Conservation (phyloP, 129 eudicot genomes). For the Artemisia annua region DNA sequence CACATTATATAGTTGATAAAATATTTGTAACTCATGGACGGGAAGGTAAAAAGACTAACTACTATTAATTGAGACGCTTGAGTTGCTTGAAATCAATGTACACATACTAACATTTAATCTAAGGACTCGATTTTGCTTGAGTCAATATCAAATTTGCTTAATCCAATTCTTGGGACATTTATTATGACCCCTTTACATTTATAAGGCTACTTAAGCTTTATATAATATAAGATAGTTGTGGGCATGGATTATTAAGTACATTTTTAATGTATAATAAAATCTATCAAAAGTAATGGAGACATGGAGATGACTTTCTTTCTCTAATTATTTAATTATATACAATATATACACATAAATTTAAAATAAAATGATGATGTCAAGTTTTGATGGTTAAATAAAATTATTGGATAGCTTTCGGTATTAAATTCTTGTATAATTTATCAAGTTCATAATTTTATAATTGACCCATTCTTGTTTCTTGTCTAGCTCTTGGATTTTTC, state of each 20-base stretch:
- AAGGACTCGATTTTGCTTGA: too few species aligned
- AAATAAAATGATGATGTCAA: conserved; percentile 21
- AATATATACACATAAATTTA: neutral
- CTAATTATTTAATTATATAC: neutral
- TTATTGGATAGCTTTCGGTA: conserved; percentile 30
- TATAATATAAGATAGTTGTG: too few species aligned
- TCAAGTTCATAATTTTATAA: conserved; percentile 23
- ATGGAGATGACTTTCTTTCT: conserved; percentile 19
- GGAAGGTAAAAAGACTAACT: too few species aligned
- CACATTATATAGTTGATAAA: too few species aligned
- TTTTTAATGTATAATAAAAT: conserved; percentile 7
- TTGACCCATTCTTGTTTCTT: conserved; percentile 29
- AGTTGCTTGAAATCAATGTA: too few species aligned
- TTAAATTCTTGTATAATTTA: conserved; percentile 17
- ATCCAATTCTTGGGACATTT: too few species aligned
- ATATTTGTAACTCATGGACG: too few species aligned
- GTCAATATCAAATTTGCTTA: too few species aligned
- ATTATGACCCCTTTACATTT: too few species aligned
- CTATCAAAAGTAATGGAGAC: neutral
- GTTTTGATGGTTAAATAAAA: conserved; percentile 10
- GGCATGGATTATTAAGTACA: conserved; percentile 16
- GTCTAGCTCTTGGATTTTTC: conserved; percentile 35
- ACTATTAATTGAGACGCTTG: too few species aligned
- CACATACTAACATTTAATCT: too few species aligned
- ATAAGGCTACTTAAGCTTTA: too few species aligned